Conservation (phyloP, 2,329 filamentous ascomycete species). For the Biscogniauxia sp. region DNA sequence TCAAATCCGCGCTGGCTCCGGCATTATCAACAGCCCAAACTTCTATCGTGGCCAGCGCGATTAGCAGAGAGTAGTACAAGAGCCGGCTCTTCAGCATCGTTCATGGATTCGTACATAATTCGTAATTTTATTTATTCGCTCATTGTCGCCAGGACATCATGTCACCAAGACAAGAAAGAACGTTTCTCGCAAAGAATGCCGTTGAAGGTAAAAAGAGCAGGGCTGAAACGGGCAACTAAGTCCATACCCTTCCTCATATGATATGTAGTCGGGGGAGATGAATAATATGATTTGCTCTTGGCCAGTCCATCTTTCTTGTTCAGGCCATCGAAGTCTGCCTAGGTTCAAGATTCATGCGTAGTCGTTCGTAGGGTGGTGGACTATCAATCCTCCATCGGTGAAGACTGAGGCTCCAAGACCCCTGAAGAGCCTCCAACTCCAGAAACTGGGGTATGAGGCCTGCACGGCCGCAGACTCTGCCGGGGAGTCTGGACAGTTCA, state of each 20-base stretch:
- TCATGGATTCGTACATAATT: slow-evolving; percentile 27
- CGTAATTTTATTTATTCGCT: slow-evolving; percentile 12
- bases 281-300: neutral
- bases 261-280: slow-evolving; percentile 5
- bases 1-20: slow-evolving; percentile 5
- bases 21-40: slow-evolving; percentile 21
- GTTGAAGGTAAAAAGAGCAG: slow-evolving; percentile 9
- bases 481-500: slow-evolving; percentile 3
- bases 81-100: slow-evolving; percentile 33
- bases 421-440: slow-evolving; percentile 7
- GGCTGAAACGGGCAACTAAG: slow-evolving; percentile 18
- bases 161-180: slow-evolving; percentile 20
- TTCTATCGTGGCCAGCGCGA: slow-evolving; percentile 30
- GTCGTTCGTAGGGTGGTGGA: slow-evolving; percentile 2
- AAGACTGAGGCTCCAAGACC: slow-evolving; percentile 8
- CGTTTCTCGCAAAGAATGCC: slow-evolving; percentile 11
- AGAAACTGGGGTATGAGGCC: slow-evolving; percentile 23
- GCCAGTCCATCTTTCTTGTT: slow-evolving; percentile 9
- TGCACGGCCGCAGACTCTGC: slow-evolving; percentile 13
- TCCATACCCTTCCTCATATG: slow-evolving; percentile 18
- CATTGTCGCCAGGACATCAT: slow-evolving; percentile 23
- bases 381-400: slow-evolving; percentile 2
- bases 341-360: slow-evolving; percentile 21
- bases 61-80: slow-evolving; percentile 28
- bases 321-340: slow-evolving; percentile 7